Base-by-base conservation (phyloP, 495 filamentous ascomycete species). In the Astrocystis sublimbata region DNA sequence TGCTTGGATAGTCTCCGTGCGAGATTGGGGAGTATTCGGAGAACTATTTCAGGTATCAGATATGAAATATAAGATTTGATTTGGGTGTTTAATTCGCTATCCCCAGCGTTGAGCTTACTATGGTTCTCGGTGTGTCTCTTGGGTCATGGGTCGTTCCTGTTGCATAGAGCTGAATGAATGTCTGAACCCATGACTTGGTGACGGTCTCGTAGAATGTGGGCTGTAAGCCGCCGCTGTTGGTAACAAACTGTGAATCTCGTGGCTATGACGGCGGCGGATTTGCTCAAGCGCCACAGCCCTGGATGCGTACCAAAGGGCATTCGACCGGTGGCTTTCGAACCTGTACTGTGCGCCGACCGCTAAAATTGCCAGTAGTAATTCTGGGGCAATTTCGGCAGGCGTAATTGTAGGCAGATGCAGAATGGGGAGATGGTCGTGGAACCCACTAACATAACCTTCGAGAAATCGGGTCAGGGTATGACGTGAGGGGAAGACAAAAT, bases 301-400 rank as follows among this genome's bases (percentile, higher is more conserved):
- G 1, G 83, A 81, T 0, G 88, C 88, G 72, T 89, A 86, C 76
- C 89, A 92, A 6, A 92, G 74, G 12, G 88, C 85, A 63, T 88
- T 85, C 0, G 86, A 87, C 36, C 85, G 78, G 49, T 83, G 81
- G 42, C 84, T 87, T 64, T 90, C 88, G 61, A 89, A 89, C 12
- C 88, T 79, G 63, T 89, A 91, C 41, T 87, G 83, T 3, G 88
- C 88, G 6, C 88, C 88, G 4, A 89, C 77, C 0, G 88, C 81
- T 5, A 83, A 72, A 63, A 90, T 85, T 0, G 87, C 84, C n/a
- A 90, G 71, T 17, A 89, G 68, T 12, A 90, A 71, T 60, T 88
- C 86, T 6, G 85, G 75, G 4, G 84, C 79, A 43, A 82, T 75
- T 0, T 82, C 75, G 13, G 82, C 79, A 0, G 83, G 76, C 24